Evolutionary conservation across 108 stramenopile species (phyloP).

Genomic region (Cylindrotheca closterium): DNA sequence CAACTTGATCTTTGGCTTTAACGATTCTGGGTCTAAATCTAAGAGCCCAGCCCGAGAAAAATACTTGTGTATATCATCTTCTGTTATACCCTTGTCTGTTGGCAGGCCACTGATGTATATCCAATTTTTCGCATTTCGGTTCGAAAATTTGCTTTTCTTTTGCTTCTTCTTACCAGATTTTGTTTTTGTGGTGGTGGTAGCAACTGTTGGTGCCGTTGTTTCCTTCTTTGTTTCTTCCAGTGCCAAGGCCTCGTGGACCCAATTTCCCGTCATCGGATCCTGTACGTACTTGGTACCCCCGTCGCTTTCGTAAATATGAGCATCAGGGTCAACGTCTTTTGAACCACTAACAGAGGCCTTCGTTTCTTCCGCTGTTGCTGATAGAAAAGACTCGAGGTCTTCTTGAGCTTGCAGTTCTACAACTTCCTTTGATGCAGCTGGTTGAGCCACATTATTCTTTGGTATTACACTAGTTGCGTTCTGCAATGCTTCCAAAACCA

Average conservation of each 20-base stretch:
- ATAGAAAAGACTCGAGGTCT: conserved; percentile 70
- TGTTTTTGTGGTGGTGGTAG: conserved; percentile 4
- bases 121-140: conserved; percentile 82
- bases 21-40: conserved; percentile 89
- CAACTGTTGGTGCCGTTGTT: conserved; percentile 13
- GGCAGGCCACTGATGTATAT: conserved; percentile 91
- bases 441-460: conserved; percentile 20
- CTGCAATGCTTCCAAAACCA: conserved; percentile 56
- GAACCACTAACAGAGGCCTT: not conserved
- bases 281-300: conserved; percentile 78
- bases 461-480: not conserved
- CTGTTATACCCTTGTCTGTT: conserved; percentile 32
- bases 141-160: conserved; percentile 82
- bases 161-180: conserved; percentile 50
- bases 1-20: conserved; percentile 89
- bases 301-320: conserved; percentile 77
- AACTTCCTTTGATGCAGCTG: not conserved
- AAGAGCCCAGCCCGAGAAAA: conserved; percentile 90
- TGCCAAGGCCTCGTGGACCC: conserved; percentile 69
- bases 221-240: conserved; percentile 4
- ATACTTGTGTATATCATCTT: conserved; percentile 68
- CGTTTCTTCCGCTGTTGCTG: conserved; percentile 32
- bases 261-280: conserved; percentile 55
- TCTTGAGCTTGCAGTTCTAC: conserved; percentile 21
- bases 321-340: conserved; percentile 49